Percentiles rank a stretch among this genome's conserved stretches.
Evolutionary conservation across 768 basidiomycete genomes (phyloP).

Genomic region (Tremella fuciformis): DNA sequence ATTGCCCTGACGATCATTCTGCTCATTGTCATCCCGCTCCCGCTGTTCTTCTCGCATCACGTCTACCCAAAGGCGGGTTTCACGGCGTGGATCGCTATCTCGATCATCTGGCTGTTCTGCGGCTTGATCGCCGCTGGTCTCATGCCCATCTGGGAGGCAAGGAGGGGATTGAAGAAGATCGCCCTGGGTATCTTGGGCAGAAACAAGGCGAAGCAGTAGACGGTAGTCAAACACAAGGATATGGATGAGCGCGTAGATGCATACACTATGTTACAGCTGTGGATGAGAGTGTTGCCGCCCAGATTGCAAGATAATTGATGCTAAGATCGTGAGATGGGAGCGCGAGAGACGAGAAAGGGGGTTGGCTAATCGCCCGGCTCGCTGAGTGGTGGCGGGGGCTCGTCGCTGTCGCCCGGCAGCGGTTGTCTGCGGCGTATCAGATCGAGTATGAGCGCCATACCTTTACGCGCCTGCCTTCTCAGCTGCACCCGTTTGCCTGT

Average conservation of each 20-base stretch:
- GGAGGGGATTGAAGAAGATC: constrained; percentile 58
- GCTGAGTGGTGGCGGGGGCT: too few relatives aligned
- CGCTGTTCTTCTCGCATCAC: constrained; percentile 69
- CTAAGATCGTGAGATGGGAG: too few relatives aligned
- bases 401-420: constrained; percentile 52
- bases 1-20: constrained; percentile 36
- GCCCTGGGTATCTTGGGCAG: constrained; percentile 54
- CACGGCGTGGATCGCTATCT: constrained; percentile 71
- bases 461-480: constrained; percentile 52
- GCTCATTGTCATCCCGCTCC: constrained; percentile 65
- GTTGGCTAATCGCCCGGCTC: too few relatives aligned
- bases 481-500: too few relatives aligned
- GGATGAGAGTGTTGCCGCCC: not conserved
- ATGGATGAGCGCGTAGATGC: constrained; percentile 4
- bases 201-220: not conserved
- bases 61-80: constrained; percentile 38
- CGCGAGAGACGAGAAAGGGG: not conserved
- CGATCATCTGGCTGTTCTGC: constrained; percentile 78
- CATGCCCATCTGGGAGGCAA: constrained; percentile 82
- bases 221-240: not conserved
- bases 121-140: constrained; percentile 73
- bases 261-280: not conserved
- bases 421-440: constrained; percentile 74
- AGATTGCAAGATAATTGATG: constrained; percentile 1
- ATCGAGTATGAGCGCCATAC: constrained; percentile 75